A percentile compares a stretch with the other conserved stretches of the same genome.
Evolutionary conservation across 1,139 yeast species (phyloP).

Genomic region (Debaryomyces sp.): DNA sequence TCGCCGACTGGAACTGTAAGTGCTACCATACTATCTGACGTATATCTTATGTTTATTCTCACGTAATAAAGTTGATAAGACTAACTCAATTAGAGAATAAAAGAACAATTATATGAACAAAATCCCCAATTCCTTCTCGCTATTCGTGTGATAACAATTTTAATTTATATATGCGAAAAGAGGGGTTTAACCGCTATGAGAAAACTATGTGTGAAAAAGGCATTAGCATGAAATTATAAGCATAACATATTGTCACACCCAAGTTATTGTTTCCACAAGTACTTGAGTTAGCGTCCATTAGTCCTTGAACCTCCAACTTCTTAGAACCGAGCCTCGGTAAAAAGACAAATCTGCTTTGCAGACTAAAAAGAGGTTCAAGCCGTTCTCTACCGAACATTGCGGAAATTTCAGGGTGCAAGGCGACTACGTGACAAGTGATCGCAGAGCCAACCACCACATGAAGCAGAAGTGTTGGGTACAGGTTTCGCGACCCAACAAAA

Average conservation of each 20-base stretch:
- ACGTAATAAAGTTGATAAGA: not conserved
- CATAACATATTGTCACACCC: not conserved
- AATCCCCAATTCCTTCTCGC: slow-evolving; percentile 1
- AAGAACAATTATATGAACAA: not conserved
- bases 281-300: not conserved
- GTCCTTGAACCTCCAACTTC: not conserved
- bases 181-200: not conserved
- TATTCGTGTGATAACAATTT: slow-evolving; percentile 3
- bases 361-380: not conserved
- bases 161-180: slow-evolving; percentile 4
- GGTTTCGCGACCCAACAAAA: not conserved
- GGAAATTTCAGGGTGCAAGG: not conserved
- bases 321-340: not conserved
- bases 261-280: not conserved
- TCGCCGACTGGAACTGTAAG: slow-evolving; percentile 75
- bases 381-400: not conserved
- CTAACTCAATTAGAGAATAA: not conserved
- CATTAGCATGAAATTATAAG: not conserved
- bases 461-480: not conserved
- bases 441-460: not conserved
- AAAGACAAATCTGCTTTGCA: not conserved
- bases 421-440: not conserved
- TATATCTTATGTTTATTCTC: not conserved
- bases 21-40: slow-evolving; percentile 26
- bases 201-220: not conserved